Conservation (phyloP, 176 grass and related monocot species). For the Zizania latifolia region DNA sequence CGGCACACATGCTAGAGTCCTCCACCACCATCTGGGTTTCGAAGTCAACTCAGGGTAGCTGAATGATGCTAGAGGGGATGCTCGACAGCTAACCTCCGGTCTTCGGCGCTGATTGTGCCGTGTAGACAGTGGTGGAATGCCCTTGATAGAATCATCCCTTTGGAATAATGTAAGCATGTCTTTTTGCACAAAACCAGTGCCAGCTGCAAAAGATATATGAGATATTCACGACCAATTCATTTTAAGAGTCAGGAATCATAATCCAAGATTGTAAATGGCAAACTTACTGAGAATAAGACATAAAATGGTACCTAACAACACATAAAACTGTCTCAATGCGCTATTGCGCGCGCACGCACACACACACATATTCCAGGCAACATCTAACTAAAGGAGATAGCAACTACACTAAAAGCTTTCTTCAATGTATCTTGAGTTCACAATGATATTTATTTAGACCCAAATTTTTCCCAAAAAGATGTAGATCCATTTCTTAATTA, state of each 20-base stretch:
- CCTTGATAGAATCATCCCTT: constrained; percentile 19
- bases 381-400: constrained; percentile 1
- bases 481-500: not conserved
- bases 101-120: constrained; percentile 11
- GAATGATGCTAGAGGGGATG: constrained; percentile 51
- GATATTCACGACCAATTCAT: constrained; percentile 6
- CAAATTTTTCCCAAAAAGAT: not conserved
- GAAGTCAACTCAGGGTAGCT: constrained; percentile 71
- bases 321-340: not conserved
- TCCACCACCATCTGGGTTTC: constrained; percentile 95
- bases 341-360: too few species aligned
- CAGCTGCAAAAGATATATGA: constrained; percentile 11
- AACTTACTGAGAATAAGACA: not conserved
- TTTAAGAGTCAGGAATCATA: not conserved
- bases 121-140: constrained; percentile 12
- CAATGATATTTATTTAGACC: not conserved
- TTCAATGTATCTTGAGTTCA: not conserved
- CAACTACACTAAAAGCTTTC: not conserved
- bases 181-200: constrained; percentile 5
- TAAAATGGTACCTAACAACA: not conserved
- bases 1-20: constrained; percentile 73
- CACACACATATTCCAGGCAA: not conserved
- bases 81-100: constrained; percentile 31
- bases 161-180: not conserved
- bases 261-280: not conserved